Evolutionary conservation across 257 asterid genomes (phyloP).

Genomic region (Forsythia viridissima): DNA sequence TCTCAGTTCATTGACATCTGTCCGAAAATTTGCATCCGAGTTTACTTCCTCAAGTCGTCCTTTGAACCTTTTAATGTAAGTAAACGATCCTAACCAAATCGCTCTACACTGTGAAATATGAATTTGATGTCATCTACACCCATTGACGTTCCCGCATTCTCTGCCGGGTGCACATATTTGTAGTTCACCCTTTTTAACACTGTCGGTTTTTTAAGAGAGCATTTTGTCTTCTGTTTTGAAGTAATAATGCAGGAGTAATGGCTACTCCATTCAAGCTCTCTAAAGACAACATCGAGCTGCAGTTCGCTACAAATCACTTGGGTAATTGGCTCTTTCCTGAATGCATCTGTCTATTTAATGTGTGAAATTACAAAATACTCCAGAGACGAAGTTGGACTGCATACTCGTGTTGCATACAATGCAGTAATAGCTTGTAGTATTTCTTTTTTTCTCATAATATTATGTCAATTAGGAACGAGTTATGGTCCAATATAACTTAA

Average conservation of each 20-base stretch:
- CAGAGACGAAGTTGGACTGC: too few relatives aligned
- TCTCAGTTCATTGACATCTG: slow-evolving; percentile 74
- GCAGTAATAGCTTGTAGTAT: too few relatives aligned
- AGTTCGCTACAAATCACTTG: slow-evolving; percentile 84
- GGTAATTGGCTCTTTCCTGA: slow-evolving; percentile 42
- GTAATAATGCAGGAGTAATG: slow-evolving; percentile 93
- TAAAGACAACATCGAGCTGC: slow-evolving; percentile 74
- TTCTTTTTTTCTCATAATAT: too few relatives aligned
- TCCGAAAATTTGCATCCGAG: slow-evolving; percentile 61
- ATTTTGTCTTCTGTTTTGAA: slow-evolving; percentile 28
- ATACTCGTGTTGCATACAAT: too few relatives aligned
- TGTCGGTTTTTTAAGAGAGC: background rate
- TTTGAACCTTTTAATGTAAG: slow-evolving; percentile 79
- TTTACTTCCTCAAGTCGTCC: slow-evolving; percentile 65
- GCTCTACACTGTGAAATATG: background rate
- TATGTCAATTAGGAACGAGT: too few relatives aligned
- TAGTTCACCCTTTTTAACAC: background rate
- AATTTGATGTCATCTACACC: background rate
- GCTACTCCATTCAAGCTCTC: slow-evolving; percentile 70
- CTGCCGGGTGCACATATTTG: background rate
- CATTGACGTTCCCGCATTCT: background rate
- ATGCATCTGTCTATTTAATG: background rate
- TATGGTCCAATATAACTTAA: too few relatives aligned
- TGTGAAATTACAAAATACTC: background rate
- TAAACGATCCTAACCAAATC: background rate